Conservation (phyloP, 352 stramenopile genomes). For the Elongisporangium undulatum region DNA sequence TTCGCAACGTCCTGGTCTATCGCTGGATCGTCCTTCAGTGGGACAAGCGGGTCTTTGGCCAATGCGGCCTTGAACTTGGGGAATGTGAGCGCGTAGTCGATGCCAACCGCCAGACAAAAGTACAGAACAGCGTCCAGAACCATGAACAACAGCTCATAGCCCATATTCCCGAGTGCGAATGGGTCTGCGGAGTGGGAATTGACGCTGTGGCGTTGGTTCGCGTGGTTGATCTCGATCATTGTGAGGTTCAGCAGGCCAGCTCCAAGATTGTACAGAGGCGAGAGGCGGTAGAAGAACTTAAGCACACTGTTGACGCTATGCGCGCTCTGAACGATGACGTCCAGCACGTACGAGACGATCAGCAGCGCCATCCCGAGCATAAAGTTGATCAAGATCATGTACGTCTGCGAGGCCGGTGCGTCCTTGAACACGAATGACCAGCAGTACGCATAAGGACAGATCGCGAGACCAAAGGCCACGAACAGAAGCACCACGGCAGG, state of each 20-base stretch:
- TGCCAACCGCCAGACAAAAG: neutral
- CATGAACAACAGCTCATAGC: neutral
- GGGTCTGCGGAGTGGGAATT: too few species aligned
- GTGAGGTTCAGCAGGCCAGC: conserved; percentile 33
- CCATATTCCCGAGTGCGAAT: neutral
- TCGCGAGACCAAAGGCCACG: neutral
- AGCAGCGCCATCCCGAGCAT: conserved; percentile 16
- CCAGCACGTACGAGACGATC: conserved; percentile 46
- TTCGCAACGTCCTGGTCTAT: conserved; percentile 14
- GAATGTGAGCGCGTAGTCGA: neutral
- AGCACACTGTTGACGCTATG: conserved; percentile 23
- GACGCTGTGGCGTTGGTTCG: neutral
- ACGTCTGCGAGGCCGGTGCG: conserved; percentile 20
- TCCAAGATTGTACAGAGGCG: conserved; percentile 25
- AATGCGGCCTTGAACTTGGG: neutral
- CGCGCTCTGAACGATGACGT: conserved; percentile 15
- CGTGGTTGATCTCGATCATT: conserved; percentile 13
- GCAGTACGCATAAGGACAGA: neutral
- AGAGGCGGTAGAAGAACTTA: conserved; percentile 40
- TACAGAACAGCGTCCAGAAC: neutral
- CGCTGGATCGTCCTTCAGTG: conserved; percentile 4
- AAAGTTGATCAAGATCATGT: conserved; percentile 40
- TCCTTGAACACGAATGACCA: neutral
- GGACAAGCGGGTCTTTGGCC: neutral
- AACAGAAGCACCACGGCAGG: neutral